Base-by-base conservation (phyloP, 2,329 filamentous ascomycete species). In the Xylariales sp. region DNA sequence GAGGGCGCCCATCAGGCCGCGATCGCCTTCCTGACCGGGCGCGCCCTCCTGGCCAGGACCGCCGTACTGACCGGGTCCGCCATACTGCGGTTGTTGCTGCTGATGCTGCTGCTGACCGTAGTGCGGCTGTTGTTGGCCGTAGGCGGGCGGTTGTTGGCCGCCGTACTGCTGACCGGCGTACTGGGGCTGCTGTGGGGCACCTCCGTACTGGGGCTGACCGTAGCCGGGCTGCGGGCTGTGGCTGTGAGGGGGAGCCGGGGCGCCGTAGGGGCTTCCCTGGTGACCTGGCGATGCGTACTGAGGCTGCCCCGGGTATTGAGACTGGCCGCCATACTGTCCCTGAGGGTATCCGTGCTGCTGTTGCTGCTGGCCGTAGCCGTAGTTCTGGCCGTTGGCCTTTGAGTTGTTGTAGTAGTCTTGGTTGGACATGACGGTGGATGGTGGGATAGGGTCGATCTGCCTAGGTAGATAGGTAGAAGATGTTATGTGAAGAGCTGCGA, bases 391-490 rank as follows among this genome's bases (percentile, higher is more conserved):
- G 21, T 36, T 32, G 20, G 30, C 34, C 19, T 18, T 24, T 14
- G 33, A 32, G 13, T 35, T 30, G 15, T 29, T 24, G 29, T 40
- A 43, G 37, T 43, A 43, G 18, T 43, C 41, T n/a, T 20, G 15
- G n/a, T 25, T 37, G 21, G 37, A 40, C 37, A 40, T 38, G 4
- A 7, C 31, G 29, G 19, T n/a, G n/a, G n/a, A n/a, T n/a, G n/a
- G n/a, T n/a, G n/a, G n/a, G n/a, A n/a, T n/a, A n/a, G n/a, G n/a
- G n/a, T n/a, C n/a, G n/a, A n/a, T n/a, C n/a, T n/a, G n/a, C n/a
- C n/a, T n/a, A n/a, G n/a, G n/a, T n/a, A n/a, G n/a, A n/a, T n/a
- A n/a, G n/a, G n/a, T n/a, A n/a, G n/a, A n/a, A n/a, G n/a, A n/a
- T n/a, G n/a, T n/a, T n/a, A n/a, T n/a, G n/a, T n/a, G n/a, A n/a